Percentiles rank a stretch among this genome's conserved stretches.
Evolutionary conservation across 495 filamentous ascomycete genomes (phyloP).

Genomic region (Xylaria acuta): DNA sequence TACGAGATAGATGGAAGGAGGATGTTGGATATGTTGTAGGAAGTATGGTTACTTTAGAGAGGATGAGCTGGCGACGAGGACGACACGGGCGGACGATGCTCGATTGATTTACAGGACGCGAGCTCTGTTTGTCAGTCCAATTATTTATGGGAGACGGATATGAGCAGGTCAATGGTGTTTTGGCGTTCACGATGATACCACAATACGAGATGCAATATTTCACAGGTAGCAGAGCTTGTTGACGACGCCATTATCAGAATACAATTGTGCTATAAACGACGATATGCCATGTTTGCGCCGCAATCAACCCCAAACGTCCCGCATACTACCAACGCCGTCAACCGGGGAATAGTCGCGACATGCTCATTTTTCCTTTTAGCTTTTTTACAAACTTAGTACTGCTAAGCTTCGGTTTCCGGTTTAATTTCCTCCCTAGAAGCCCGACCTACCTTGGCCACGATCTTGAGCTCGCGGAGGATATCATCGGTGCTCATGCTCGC

Average conservation of each 20-base stretch:
- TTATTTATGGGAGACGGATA: neutral
- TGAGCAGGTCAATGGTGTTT: slow-evolving; percentile 25
- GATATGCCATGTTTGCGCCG: neutral
- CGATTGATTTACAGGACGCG: neutral
- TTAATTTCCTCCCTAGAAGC: neutral
- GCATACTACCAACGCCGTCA: neutral
- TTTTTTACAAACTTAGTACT: neutral
- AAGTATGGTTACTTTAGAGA: neutral
- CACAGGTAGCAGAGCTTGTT: neutral
- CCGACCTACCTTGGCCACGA: slow-evolving; percentile 53
- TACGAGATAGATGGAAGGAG: neutral
- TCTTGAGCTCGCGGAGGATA: slow-evolving; percentile 53
- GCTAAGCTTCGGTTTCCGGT: neutral
- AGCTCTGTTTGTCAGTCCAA: neutral
- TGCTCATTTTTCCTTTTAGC: neutral
- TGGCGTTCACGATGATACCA: slow-evolving; percentile 27
- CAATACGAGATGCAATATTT: slow-evolving; percentile 13
- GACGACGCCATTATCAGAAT: neutral
- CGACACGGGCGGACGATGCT: slow-evolving; percentile 23
- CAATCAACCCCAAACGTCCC: neutral
- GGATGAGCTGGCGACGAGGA: neutral
- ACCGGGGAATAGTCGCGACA: neutral
- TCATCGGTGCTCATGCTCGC: slow-evolving; percentile 68
- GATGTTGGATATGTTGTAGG: neutral
- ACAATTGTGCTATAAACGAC: neutral